phyloP scores from a whole-genome alignment of 768 basidiomycete genomes.

The Boletus rubescentipes region DNA sequence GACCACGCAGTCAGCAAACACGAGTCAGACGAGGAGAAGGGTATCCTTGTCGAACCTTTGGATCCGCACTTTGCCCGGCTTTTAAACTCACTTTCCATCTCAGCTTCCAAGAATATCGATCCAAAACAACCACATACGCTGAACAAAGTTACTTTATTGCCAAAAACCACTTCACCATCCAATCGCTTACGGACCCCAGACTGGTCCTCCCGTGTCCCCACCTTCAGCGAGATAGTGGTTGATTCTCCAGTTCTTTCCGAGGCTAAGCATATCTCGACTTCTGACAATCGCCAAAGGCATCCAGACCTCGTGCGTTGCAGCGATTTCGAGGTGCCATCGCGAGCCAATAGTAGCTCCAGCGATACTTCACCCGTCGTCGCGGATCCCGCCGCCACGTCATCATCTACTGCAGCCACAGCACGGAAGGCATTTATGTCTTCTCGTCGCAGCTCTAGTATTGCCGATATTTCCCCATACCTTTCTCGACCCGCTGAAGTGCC shows the following conservation, averaged over 20 bases:
- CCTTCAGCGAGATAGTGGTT: conserved; percentile 13
- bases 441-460: conserved; percentile 46
- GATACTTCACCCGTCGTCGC: conserved; percentile 10
- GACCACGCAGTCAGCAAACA: conserved; percentile 22
- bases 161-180: conserved; percentile 11
- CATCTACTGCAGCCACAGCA: conserved; percentile 12
- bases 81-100: conserved; percentile 60
- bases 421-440: conserved; percentile 27
- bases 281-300: conserved; percentile 8
- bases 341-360: not conserved
- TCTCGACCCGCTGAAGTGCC: conserved; percentile 53
- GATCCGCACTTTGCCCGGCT: conserved; percentile 75
- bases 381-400: conserved; percentile 7
- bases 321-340: not conserved
- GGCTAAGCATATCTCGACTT: not conserved
- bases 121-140: conserved; percentile 4
- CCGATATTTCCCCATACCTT: conserved; percentile 72
- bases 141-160: conserved; percentile 7
- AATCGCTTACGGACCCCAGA: conserved; percentile 25
- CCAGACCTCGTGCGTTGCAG: not conserved
- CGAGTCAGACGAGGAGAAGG: conserved; percentile 35
- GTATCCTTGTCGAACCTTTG: conserved; percentile 34
- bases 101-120: conserved; percentile 39
- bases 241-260: conserved; percentile 8
- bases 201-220: conserved; percentile 34